Percentiles rank a stretch among this genome's conserved stretches.
Conservation (phyloP, 2,329 filamentous ascomycete genomes). For the Neonectria coccinea region DNA sequence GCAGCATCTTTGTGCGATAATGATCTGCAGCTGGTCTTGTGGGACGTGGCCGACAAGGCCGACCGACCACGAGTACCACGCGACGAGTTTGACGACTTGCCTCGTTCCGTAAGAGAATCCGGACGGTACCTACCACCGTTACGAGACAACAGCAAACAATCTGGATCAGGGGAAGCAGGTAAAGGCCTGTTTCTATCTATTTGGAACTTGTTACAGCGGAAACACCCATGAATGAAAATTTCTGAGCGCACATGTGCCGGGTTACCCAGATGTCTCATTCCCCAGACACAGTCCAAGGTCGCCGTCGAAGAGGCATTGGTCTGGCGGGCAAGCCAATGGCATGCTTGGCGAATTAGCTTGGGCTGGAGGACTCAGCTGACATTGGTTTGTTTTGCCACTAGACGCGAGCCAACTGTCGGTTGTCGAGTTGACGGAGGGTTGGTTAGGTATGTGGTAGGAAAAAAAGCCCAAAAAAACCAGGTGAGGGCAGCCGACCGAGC, state of each 20-base stretch:
- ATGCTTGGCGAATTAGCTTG: constrained; percentile 4
- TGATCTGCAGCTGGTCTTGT: constrained; percentile 9
- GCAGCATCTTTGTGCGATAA: constrained; percentile 31
- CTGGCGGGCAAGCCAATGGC: background rate
- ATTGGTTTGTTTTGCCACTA: constrained; percentile 6
- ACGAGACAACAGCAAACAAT: background rate
- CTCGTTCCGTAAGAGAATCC: constrained; percentile 3
- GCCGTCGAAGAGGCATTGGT: background rate
- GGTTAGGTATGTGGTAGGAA: background rate
- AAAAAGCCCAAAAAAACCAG: background rate
- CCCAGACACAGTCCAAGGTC: background rate
- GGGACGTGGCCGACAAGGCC: background rate
- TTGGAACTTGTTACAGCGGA: background rate
- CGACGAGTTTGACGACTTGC: constrained; percentile 6
- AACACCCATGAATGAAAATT: background rate
- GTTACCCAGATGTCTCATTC: constrained; percentile 4
- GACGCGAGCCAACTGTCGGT: constrained; percentile 1
- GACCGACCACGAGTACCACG: constrained; percentile 3
- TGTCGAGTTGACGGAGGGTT: background rate
- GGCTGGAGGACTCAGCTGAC: constrained; percentile 6
- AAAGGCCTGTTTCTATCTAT: background rate
- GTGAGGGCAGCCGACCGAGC: background rate
- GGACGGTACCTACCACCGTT: background rate
- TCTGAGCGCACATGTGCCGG: background rate
- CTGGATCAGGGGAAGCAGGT: background rate